These are phyloP conservation scores for Usnea hakonensis DNA, from an alignment of 495 filamentous ascomycete genomes.

Conservation along the genomic window DNA sequence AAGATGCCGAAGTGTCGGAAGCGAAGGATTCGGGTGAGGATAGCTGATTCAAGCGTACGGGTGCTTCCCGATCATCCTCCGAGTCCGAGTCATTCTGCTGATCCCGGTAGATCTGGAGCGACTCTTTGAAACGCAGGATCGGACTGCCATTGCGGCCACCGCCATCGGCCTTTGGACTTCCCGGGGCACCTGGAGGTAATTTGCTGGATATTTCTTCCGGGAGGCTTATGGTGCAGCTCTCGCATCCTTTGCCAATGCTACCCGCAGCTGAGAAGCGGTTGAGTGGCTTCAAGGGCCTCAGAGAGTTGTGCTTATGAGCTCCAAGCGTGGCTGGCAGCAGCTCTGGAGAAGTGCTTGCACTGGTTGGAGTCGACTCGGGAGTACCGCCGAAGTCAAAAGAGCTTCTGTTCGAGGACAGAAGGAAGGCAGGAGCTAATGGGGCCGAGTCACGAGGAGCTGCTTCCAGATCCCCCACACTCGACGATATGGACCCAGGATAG, in stretches of 20 bases:
- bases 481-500: slow-evolving; percentile 30
- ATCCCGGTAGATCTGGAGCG: slow-evolving; percentile 40
- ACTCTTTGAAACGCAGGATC: slow-evolving; percentile 48
- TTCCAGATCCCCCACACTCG: slow-evolving; percentile 19
- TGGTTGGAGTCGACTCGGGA: slow-evolving; percentile 10
- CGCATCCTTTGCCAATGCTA: slow-evolving; percentile 43
- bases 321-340: slow-evolving; percentile 5
- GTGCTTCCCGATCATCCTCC: slow-evolving; percentile 32
- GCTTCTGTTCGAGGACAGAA: background rate
- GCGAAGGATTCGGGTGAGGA: slow-evolving; percentile 30
- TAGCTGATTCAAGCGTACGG: slow-evolving; percentile 27
- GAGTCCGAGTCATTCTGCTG: slow-evolving; percentile 31
- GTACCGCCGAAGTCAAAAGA: slow-evolving; percentile 15
- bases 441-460: background rate
- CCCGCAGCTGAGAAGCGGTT: slow-evolving; percentile 9
- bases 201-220: slow-evolving; percentile 48
- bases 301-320: slow-evolving; percentile 16
- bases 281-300: slow-evolving; percentile 12
- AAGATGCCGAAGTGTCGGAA: slow-evolving; percentile 35
- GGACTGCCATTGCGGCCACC: slow-evolving; percentile 47
- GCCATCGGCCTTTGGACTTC: slow-evolving; percentile 42
- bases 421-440: background rate
- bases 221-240: slow-evolving; percentile 50
- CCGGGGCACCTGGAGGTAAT: slow-evolving; percentile 46
- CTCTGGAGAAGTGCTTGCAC: slow-evolving; percentile 10